These are phyloP conservation scores for Didymosphaeria variabile DNA, from an alignment of 2,329 filamentous ascomycete species.

Conservation along the genomic window DNA sequence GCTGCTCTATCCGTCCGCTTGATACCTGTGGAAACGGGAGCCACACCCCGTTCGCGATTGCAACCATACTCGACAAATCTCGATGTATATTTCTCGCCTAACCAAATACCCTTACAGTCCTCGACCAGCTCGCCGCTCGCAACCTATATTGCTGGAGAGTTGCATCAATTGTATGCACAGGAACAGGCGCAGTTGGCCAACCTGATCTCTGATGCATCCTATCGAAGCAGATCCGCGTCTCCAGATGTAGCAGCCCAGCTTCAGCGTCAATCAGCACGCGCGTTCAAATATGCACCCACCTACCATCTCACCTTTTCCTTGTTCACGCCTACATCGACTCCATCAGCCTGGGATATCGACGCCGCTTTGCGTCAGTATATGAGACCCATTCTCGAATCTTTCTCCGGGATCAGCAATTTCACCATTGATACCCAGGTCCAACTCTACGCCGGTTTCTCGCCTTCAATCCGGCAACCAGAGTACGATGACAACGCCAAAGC, in stretches of 20 bases:
- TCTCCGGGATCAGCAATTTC: conserved; percentile 89
- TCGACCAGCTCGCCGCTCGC: conserved; percentile 78
- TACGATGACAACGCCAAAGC: conserved; percentile 64
- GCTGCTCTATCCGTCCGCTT: conserved; percentile 77
- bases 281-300: conserved; percentile 89
- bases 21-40: conserved; percentile 65
- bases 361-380: conserved; percentile 82
- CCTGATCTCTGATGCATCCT: conserved; percentile 56
- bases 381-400: conserved; percentile 78
- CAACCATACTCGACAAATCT: conserved; percentile 75
- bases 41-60: conserved; percentile 67
- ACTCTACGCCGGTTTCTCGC: conserved; percentile 79
- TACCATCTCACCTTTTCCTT: conserved; percentile 97
- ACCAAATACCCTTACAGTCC: conserved; percentile 71
- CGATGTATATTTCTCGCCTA: conserved; percentile 79
- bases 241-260: conserved; percentile 61
- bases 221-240: conserved; percentile 62
- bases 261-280: conserved; percentile 76
- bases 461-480: conserved; percentile 66
- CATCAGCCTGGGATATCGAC: conserved; percentile 93
- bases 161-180: conserved; percentile 82
- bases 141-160: conserved; percentile 78
- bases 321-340: conserved; percentile 80
- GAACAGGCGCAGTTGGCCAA: conserved; percentile 80
- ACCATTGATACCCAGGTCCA: conserved; percentile 97